Conservation (phyloP, 2,329 filamentous ascomycete genomes). For the Fusarium tjaetaba region DNA sequence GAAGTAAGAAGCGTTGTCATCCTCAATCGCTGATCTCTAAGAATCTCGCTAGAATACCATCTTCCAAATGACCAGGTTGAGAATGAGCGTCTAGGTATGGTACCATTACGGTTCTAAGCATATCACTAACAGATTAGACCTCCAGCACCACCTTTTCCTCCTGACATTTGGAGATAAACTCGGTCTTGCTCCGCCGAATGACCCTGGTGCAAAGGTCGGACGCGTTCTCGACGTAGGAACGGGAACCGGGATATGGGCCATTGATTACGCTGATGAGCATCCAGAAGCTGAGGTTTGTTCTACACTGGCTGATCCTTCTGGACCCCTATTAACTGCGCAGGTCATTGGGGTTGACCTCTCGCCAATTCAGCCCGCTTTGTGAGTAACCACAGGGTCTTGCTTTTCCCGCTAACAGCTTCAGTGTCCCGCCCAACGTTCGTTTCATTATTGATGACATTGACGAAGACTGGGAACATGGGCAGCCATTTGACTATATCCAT, state of each 20-base stretch:
- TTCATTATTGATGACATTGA: constrained; percentile 1
- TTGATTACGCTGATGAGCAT: constrained; percentile 6
- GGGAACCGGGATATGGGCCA: neutral
- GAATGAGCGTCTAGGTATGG: neutral
- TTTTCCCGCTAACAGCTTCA: neutral
- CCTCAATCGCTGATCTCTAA: accelerated
- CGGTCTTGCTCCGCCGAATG: neutral
- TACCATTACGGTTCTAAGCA: accelerated
- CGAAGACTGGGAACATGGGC: neutral
- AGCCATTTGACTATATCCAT: neutral
- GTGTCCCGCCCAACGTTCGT: neutral
- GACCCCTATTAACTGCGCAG: neutral
- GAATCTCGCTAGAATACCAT: neutral
- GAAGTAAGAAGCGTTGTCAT: neutral
- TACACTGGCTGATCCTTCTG: no score
- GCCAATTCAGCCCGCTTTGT: constrained; percentile 1
- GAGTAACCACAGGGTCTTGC: accelerated
- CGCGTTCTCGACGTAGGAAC: neutral
- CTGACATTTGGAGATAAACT: neutral
- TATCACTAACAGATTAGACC: neutral
- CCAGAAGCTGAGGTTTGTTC: neutral
- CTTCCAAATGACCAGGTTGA: neutral
- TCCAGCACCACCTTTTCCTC: neutral
- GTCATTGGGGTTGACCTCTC: neutral
- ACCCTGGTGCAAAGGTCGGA: accelerated